These are phyloP conservation scores for Blumeria hordei DNA, from an alignment of 2,329 filamentous ascomycete species.

Conservation along the genomic window DNA sequence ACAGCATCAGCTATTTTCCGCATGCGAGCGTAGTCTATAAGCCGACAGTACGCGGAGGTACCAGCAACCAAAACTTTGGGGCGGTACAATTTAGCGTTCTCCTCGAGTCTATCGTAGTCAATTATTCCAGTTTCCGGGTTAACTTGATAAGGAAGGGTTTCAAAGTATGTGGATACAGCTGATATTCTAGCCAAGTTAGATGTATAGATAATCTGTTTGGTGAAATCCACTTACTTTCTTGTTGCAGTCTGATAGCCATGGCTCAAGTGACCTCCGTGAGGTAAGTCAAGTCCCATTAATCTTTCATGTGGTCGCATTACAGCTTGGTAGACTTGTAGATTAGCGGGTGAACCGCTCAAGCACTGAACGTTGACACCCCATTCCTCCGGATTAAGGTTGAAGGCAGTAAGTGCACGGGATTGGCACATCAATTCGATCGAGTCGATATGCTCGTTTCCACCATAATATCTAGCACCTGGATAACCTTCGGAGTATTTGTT, in stretches of 20 bases:
- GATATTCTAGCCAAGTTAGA: slow-evolving; percentile 32
- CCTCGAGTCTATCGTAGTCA: slow-evolving; percentile 79
- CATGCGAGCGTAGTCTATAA: slow-evolving; percentile 89
- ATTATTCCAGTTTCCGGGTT: slow-evolving; percentile 80
- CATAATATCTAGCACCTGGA: slow-evolving; percentile 86
- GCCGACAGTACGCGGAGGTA: slow-evolving; percentile 81
- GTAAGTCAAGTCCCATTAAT: slow-evolving; percentile 89
- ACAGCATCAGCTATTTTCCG: slow-evolving; percentile 76
- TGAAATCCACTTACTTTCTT: slow-evolving; percentile 28
- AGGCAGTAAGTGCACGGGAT: slow-evolving; percentile 68
- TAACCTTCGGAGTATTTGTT: slow-evolving; percentile 99
- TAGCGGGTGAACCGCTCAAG: slow-evolving; percentile 39
- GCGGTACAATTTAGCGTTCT: slow-evolving; percentile 68
- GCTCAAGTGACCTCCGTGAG: slow-evolving; percentile 84
- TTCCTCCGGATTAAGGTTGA: slow-evolving; percentile 57
- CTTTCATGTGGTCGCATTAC: slow-evolving; percentile 81
- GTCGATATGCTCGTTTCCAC: slow-evolving; percentile 91
- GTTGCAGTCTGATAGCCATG: slow-evolving; percentile 93
- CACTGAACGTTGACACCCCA: slow-evolving; percentile 96
- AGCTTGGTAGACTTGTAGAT: slow-evolving; percentile 73
- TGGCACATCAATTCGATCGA: slow-evolving; percentile 76
- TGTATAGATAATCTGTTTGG: not conserved
- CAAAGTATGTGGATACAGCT: slow-evolving; percentile 97
- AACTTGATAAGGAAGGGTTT: slow-evolving; percentile 85
- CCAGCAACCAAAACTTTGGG: slow-evolving; percentile 92